A percentile compares a stretch with the other conserved stretches of the same genome.
Evolutionary conservation across 495 filamentous ascomycete genomes (phyloP).

Genomic region (Immersiella caudata): DNA sequence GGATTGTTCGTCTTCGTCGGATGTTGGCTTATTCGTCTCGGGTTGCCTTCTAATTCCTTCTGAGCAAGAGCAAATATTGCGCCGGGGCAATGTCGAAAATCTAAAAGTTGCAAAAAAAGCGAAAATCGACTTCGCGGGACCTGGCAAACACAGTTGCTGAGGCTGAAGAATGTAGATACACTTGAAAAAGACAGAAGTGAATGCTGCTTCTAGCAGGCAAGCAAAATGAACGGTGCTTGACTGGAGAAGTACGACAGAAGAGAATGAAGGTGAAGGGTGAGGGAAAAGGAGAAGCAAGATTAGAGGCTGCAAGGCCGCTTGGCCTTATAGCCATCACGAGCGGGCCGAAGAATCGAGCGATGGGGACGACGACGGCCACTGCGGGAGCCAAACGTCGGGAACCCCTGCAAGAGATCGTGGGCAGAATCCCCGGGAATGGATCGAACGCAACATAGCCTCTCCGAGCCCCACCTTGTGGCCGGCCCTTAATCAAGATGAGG

Average conservation of each 20-base stretch:
- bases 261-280: slow-evolving; percentile 25
- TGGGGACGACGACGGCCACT: slow-evolving; percentile 2
- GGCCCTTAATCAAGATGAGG: slow-evolving; percentile 21
- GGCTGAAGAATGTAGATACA: slow-evolving; percentile 35
- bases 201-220: slow-evolving; percentile 38
- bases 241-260: slow-evolving; percentile 31
- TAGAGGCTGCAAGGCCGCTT: slow-evolving; percentile 19
- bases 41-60: slow-evolving; percentile 6
- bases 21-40: slow-evolving; percentile 11
- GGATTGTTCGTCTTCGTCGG: slow-evolving; percentile 23
- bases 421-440: slow-evolving; percentile 8
- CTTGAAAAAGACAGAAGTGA: slow-evolving; percentile 32
- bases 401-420: slow-evolving; percentile 1
- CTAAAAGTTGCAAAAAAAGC: slow-evolving; percentile 40
- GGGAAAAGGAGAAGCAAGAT: slow-evolving; percentile 18
- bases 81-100: slow-evolving; percentile 25
- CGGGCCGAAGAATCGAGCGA: neutral
- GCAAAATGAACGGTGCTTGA: slow-evolving; percentile 43
- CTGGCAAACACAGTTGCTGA: slow-evolving; percentile 50
- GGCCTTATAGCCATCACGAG: slow-evolving; percentile 29
- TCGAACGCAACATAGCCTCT: slow-evolving; percentile 10
- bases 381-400: neutral
- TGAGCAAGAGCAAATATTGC: slow-evolving; percentile 21
- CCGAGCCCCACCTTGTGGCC: neutral
- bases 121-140: slow-evolving; percentile 53